Evolutionary conservation across 1,284 basidiomycete species (phyloP).

Genomic region (Inonotus obliquus): DNA sequence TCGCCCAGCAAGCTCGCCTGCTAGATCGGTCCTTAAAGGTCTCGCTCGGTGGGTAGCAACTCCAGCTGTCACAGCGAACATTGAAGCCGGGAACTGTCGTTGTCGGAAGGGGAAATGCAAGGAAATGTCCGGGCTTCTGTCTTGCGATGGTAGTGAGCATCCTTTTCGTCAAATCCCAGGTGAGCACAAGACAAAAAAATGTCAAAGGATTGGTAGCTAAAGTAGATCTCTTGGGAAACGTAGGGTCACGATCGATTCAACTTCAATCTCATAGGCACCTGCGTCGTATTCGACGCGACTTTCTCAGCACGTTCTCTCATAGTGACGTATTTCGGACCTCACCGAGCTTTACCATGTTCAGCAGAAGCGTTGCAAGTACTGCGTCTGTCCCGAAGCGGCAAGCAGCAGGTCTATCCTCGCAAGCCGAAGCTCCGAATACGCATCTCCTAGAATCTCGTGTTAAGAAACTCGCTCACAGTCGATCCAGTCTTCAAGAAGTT

Average conservation of each 20-base stretch:
- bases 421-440: not conserved
- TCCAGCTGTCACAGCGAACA: not conserved
- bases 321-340: constrained; percentile 12
- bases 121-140: not conserved
- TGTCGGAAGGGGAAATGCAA: constrained; percentile 16
- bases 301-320: not conserved
- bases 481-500: not conserved
- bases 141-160: not conserved
- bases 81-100: not conserved
- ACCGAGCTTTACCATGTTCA: constrained; percentile 18
- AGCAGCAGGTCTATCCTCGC: not conserved
- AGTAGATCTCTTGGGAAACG: not conserved
- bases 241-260: not conserved
- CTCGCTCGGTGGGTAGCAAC: not conserved
- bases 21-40: not conserved
- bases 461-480: not conserved
- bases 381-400: constrained; percentile 16
- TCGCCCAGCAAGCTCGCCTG: constrained; percentile 7
- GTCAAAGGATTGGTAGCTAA: not conserved
- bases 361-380: constrained; percentile 17
- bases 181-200: not conserved
- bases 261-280: not conserved
- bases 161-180: not conserved
- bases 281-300: constrained; percentile 5
- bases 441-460: not conserved